Percentiles rank a stretch among this genome's conserved stretches.
Conservation (phyloP, 768 basidiomycete genomes). For the Termitomyces bulborhizus region DNA sequence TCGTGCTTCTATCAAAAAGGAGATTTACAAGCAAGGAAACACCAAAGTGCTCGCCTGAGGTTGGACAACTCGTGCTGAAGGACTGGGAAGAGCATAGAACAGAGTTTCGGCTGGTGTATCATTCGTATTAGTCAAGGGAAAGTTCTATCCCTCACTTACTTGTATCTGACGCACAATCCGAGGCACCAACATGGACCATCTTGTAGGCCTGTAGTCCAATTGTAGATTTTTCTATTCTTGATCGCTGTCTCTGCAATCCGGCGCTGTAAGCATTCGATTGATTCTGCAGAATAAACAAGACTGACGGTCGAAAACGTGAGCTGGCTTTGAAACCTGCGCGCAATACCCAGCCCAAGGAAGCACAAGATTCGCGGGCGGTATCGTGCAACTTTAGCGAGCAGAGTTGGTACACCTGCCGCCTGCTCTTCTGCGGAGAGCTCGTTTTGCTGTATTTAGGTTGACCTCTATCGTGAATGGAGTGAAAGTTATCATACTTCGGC, state of each 20-base stretch:
- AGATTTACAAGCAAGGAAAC: background rate
- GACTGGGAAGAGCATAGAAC: constrained; percentile 72
- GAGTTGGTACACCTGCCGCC: constrained; percentile 41
- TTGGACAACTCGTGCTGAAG: constrained; percentile 67
- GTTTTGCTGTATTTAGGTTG: constrained; percentile 31
- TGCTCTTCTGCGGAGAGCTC: constrained; percentile 53
- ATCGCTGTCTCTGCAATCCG: constrained; percentile 1
- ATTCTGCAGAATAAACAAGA: background rate
- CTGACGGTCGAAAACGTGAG: constrained; percentile 12
- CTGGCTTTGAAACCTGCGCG: constrained; percentile 27
- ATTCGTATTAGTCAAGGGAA: background rate
- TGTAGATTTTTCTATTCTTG: constrained; percentile 4
- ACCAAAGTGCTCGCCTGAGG: constrained; percentile 47
- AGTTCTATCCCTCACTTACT: background rate
- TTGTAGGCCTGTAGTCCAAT: constrained; percentile 48
- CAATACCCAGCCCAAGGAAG: constrained; percentile 72
- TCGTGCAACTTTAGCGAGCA: constrained; percentile 53
- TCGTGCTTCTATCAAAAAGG: background rate
- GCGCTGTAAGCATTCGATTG: background rate
- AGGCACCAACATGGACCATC: constrained; percentile 28
- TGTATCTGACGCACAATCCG: constrained; percentile 4
- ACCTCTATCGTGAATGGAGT: background rate
- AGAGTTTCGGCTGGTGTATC: constrained; percentile 43
- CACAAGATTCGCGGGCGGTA: constrained; percentile 64
- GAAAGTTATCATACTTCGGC: constrained; percentile 25